Evolutionary conservation across 2,329 filamentous ascomycete species (phyloP), one percentile per base, ranked within the genome.

Genomic region (Oidium heveae): DNA sequence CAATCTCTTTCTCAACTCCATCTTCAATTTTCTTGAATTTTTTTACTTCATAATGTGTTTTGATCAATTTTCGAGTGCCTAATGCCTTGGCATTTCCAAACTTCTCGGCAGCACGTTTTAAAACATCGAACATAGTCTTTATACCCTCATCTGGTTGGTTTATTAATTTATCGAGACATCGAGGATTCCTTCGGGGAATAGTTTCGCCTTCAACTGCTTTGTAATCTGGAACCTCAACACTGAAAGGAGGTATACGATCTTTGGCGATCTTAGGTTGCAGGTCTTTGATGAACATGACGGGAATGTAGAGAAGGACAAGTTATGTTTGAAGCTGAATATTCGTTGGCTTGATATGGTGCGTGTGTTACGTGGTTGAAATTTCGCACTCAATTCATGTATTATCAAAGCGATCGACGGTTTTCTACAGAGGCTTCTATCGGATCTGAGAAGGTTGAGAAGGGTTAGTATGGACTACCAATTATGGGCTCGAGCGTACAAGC

Each of bases 21-120:
- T 91, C 84, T 47, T 93, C 71, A 56, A 87, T 74, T 74, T 88
- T 91, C 76, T 89, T 91, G 66, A 93, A 71, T 74, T 86, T 89
- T 74, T 89, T 93, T 63, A 78, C 84, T 70, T 93, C 86, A 61
- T 80, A 74, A 67, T 91, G 85, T 37, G 79, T 82, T 67, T 82
- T 76, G 68, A 93, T 69, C 57, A 91, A 74, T 66, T 76, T 80
- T 59, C 86, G 80, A 61, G 76, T 79, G 58, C 83, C 86, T 60
- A 84, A 69, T 56, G 74, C 75, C 66, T 79, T 79, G 55, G 73
- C 70, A 62, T 82, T 79, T 61, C 79, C 79, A 64, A 72, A 82
- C 63, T 79, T 75, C 55, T 71, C 74, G 51, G 82, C 80, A 57
- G 79, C 78, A 59, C 75, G 74, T 62, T 74, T 75, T 62, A 93